Conservation (phyloP, 768 basidiomycete genomes). For the Goffeauzyma gilvescens region DNA sequence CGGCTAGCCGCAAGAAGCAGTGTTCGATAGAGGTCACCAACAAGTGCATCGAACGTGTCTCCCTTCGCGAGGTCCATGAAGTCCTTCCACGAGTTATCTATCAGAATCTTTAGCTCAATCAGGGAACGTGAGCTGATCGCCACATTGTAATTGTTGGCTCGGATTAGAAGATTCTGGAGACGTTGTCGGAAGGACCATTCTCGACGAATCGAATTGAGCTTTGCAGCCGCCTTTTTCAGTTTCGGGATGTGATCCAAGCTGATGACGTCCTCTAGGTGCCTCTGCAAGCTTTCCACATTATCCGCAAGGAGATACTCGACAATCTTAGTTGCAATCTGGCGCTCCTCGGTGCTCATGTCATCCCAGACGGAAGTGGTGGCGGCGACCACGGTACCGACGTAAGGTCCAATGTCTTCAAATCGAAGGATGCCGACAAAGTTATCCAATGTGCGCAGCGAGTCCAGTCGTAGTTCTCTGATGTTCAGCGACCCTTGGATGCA, state of each 20-base stretch:
- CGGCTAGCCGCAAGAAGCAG: constrained; percentile 54
- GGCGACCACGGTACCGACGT: constrained; percentile 72
- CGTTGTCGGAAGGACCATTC: constrained; percentile 40
- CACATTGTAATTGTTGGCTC: constrained; percentile 57
- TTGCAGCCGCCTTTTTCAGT: constrained; percentile 24
- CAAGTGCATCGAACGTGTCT: constrained; percentile 61
- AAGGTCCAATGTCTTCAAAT: constrained; percentile 54
- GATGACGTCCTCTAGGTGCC: constrained; percentile 56
- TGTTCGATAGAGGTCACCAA: constrained; percentile 48
- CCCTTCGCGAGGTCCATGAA: constrained; percentile 53
- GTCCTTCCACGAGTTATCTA: constrained; percentile 37
- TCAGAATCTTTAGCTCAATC: constrained; percentile 51
- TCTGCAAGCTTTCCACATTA: constrained; percentile 40
- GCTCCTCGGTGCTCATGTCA: constrained; percentile 40
- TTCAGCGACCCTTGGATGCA: constrained; percentile 76
- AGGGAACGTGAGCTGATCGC: constrained; percentile 57
- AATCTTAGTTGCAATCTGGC: constrained; percentile 41
- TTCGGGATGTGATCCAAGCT: constrained; percentile 57
- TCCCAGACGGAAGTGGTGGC: constrained; percentile 63
- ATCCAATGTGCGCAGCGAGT: constrained; percentile 61
- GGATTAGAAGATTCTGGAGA: constrained; percentile 51
- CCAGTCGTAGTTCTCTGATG: constrained; percentile 54
- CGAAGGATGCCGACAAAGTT: constrained; percentile 52
- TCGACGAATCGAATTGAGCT: constrained; percentile 32
- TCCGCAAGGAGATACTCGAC: constrained; percentile 54